phyloP scores from a whole-genome alignment of 257 asterid species.

The Buddleja alternifolia region DNA sequence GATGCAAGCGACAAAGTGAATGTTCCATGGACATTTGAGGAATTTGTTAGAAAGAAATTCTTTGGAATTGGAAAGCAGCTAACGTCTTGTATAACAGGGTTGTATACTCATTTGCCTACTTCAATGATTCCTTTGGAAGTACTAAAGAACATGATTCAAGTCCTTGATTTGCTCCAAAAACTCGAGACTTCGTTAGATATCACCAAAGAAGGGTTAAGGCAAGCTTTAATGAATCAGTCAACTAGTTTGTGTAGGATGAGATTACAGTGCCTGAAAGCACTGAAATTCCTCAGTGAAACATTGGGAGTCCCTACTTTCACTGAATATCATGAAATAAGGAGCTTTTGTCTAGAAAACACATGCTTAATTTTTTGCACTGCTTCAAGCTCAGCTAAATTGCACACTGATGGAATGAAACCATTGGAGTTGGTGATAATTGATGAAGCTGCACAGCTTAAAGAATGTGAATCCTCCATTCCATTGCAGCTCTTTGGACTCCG shows the following conservation, averaged over 20 bases:
- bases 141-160: constrained; percentile 43
- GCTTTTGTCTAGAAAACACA: constrained; percentile 46
- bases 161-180: constrained; percentile 33
- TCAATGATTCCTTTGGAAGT: constrained; percentile 33
- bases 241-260: constrained; percentile 29
- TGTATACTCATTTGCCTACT: constrained; percentile 74
- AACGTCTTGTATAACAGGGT: constrained; percentile 39
- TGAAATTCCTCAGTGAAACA: constrained; percentile 33
- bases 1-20: neutral
- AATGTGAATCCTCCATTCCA: constrained; percentile 75
- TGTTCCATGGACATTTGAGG: constrained; percentile 47
- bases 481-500: constrained; percentile 66
- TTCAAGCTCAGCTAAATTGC: constrained; percentile 64
- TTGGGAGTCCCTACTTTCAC: constrained; percentile 33
- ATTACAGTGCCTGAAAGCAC: constrained; percentile 39
- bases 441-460: constrained; percentile 91
- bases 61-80: constrained; percentile 18
- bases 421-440: constrained; percentile 61
- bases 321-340: constrained; percentile 20
- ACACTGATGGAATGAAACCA: constrained; percentile 32
- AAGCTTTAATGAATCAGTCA: constrained; percentile 23
- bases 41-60: constrained; percentile 46
- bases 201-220: constrained; percentile 34
- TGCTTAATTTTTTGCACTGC: constrained; percentile 64
- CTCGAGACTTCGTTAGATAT: constrained; percentile 34